A percentile compares a stretch with the other conserved stretches of the same genome.
Evolutionary conservation across 257 asterid species (phyloP).

Genomic region (Rubia yunnanensis): DNA sequence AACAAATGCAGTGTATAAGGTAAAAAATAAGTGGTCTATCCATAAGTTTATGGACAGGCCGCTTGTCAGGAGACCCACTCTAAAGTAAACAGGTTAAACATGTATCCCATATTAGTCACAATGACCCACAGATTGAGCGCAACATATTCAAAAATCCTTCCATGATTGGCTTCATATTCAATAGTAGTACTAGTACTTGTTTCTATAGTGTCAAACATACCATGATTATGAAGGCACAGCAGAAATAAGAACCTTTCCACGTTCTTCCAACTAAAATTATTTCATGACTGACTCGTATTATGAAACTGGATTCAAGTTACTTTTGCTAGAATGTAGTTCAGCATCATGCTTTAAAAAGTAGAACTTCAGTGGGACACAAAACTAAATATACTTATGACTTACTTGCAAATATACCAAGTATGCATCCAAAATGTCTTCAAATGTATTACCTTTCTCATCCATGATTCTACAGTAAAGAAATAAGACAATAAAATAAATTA

Average conservation of each 20-base stretch:
- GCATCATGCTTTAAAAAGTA: not conserved
- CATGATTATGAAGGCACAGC: not conserved
- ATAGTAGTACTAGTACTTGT: not conserved
- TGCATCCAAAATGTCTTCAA: conserved; percentile 82
- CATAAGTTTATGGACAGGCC: too few species aligned
- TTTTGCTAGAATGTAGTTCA: not conserved
- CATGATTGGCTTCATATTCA: not conserved
- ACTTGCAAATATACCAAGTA: conserved; percentile 88
- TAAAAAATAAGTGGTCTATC: too few species aligned
- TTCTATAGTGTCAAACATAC: not conserved
- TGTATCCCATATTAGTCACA: not conserved
- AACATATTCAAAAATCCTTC: not conserved
- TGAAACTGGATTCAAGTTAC: not conserved
- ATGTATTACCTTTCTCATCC: conserved; percentile 40
- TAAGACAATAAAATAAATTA: not conserved
- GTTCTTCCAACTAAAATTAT: not conserved
- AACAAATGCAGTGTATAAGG: too few species aligned
- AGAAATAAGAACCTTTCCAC: not conserved
- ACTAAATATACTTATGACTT: conserved; percentile 24
- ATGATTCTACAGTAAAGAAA: conserved; percentile 40
- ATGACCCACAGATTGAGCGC: not conserved
- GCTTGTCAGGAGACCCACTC: too few species aligned
- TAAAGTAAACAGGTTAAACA: not conserved
- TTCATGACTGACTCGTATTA: not conserved
- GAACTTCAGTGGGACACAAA: not conserved